phyloP scores from a whole-genome alignment of 2,329 filamentous ascomycete species.

The Pseudogymnoascus sp. region DNA sequence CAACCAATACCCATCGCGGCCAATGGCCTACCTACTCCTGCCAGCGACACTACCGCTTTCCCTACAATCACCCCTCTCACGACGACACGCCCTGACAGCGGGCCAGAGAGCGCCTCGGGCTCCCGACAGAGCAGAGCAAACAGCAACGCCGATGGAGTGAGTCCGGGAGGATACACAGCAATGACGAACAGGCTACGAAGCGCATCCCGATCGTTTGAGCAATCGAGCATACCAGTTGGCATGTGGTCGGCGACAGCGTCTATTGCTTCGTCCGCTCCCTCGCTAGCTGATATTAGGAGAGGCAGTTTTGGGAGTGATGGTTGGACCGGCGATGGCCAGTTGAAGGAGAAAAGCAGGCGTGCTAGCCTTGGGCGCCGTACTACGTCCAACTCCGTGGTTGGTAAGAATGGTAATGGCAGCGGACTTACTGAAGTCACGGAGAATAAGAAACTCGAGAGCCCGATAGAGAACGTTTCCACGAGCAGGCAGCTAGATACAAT shows the following conservation, averaged over 20 bases:
- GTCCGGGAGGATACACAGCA: neutral
- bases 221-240: slow-evolving; percentile 38
- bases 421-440: slow-evolving; percentile 12
- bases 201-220: slow-evolving; percentile 32
- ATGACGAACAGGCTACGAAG: slow-evolving; percentile 18
- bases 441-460: slow-evolving; percentile 13
- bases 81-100: neutral
- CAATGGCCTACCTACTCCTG: neutral
- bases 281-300: slow-evolving; percentile 24
- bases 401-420: neutral
- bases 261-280: slow-evolving; percentile 29
- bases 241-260: slow-evolving; percentile 40
- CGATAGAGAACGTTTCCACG: slow-evolving; percentile 7
- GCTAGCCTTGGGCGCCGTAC: slow-evolving; percentile 13
- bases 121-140: too few species aligned
- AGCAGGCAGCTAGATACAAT: slow-evolving; percentile 16
- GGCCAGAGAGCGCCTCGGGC: neutral
- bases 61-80: neutral
- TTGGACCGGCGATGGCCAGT: slow-evolving; percentile 26
- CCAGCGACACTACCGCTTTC: neutral
- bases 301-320: slow-evolving; percentile 25
- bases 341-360: slow-evolving; percentile 23
- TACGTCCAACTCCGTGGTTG: neutral
- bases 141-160: neutral
- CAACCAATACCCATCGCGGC: neutral